Evolutionary conservation across 179 eudicot species (phyloP).

Genomic region (Gypsophila paniculata): DNA sequence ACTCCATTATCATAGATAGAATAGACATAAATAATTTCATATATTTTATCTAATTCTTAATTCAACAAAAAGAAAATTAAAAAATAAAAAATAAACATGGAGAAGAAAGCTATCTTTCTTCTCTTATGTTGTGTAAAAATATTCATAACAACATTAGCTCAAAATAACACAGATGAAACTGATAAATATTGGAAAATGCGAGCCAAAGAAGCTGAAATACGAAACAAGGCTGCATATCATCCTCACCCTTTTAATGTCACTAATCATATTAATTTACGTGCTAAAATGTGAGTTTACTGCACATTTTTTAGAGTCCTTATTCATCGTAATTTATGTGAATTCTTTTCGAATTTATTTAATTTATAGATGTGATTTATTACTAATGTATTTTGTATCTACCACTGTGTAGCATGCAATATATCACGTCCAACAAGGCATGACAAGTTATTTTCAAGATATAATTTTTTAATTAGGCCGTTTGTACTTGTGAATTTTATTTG

Average conservation of each 20-base stretch:
- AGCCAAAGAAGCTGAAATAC: slow-evolving; percentile 24
- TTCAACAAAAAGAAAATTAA: background rate
- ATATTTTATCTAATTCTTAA: background rate
- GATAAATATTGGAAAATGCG: slow-evolving; percentile 29
- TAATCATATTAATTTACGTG: slow-evolving; percentile 34
- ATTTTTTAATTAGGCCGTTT: too few relatives aligned
- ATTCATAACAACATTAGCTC: background rate
- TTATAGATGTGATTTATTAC: too few relatives aligned
- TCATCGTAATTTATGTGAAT: too few relatives aligned
- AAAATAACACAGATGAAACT: slow-evolving; percentile 14
- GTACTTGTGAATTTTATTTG: too few relatives aligned
- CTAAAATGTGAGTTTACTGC: slow-evolving; percentile 39
- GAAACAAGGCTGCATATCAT: slow-evolving; percentile 25
- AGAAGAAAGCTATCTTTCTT: slow-evolving; percentile 18
- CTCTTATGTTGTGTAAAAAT: slow-evolving; percentile 13
- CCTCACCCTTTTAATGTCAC: slow-evolving; percentile 48
- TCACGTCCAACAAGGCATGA: too few relatives aligned
- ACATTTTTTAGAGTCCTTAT: background rate
- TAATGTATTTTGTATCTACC: too few relatives aligned
- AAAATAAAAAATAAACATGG: slow-evolving; percentile 22
- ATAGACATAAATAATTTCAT: background rate
- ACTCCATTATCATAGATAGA: background rate
- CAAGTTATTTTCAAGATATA: too few relatives aligned
- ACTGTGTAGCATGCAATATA: too few relatives aligned
- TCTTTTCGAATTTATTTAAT: too few relatives aligned